These are phyloP conservation scores for Arachis hypogaea DNA, from an alignment of 306 rosid genomes.

Conservation along the genomic window DNA sequence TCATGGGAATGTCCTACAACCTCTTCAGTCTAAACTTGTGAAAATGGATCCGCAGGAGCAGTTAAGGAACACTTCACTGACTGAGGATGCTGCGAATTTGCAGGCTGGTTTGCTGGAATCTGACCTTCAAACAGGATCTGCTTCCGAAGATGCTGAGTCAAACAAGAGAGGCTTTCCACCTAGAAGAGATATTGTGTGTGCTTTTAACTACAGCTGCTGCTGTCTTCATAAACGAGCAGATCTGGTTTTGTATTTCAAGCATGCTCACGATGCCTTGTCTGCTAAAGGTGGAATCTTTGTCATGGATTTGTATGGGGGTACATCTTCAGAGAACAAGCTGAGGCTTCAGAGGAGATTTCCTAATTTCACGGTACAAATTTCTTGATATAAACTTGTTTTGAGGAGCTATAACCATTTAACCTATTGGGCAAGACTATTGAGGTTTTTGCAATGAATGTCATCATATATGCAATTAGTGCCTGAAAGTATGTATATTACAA, in stretches of 20 bases:
- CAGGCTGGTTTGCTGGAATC: slow-evolving; percentile 46
- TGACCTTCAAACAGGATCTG: slow-evolving; percentile 42
- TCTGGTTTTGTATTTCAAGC: slow-evolving; percentile 81
- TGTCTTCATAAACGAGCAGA: slow-evolving; percentile 89
- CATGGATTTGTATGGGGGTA: slow-evolving; percentile 94
- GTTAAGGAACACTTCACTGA: slow-evolving; percentile 52
- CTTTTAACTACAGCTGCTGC: slow-evolving; percentile 95
- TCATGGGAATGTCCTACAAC: slow-evolving; percentile 87
- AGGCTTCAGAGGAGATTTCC: slow-evolving; percentile 85
- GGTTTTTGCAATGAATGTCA: slow-evolving; percentile 10
- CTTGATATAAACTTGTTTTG: slow-evolving; percentile 23
- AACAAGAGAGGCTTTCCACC: slow-evolving; percentile 49
- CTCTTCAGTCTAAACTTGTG: slow-evolving; percentile 71
- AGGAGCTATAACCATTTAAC: slow-evolving; percentile 21
- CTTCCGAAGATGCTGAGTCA: slow-evolving; percentile 41
- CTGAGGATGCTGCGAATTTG: slow-evolving; percentile 39
- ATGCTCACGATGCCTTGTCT: slow-evolving; percentile 65
- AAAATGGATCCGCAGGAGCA: slow-evolving; percentile 51
- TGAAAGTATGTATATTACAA: background rate
- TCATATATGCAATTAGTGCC: background rate
- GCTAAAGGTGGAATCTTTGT: slow-evolving; percentile 83
- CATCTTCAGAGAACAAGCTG: slow-evolving; percentile 80
- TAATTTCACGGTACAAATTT: slow-evolving; percentile 73
- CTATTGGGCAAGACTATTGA: background rate
- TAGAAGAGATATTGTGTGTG: slow-evolving; percentile 82